Conservation (phyloP, 2,329 filamentous ascomycete species). For the Sordariomycetes sp. region DNA sequence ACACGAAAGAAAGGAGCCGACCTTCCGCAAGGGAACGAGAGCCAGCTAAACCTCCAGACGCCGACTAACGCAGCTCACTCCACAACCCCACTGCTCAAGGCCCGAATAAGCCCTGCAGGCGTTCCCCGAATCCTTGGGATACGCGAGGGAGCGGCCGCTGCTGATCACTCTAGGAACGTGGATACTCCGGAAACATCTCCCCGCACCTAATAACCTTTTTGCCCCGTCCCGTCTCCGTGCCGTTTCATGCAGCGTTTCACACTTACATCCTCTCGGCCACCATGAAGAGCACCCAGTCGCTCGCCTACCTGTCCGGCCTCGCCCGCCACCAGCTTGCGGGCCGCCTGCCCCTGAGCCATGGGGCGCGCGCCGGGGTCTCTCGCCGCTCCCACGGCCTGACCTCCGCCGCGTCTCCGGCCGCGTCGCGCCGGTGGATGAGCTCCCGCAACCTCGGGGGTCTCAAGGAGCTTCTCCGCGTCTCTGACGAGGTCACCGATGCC, state of each 20-base stretch:
- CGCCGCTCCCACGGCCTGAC: not conserved
- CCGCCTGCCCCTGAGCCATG: not conserved
- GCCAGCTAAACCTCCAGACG: not conserved
- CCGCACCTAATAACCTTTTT: not conserved
- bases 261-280: not conserved
- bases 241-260: not conserved
- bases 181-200: not conserved
- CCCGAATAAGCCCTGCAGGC: not conserved
- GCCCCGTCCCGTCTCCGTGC: not conserved
- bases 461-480: constrained; percentile 48
- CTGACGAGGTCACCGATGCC: constrained; percentile 72
- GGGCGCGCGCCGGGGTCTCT: not conserved
- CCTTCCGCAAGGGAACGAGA: too few species aligned
- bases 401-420: not conserved
- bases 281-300: not conserved
- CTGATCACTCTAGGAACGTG: not conserved
- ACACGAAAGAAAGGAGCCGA: too few species aligned
- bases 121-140: not conserved
- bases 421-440: constrained; percentile 1
- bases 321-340: not conserved
- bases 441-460: constrained; percentile 15
- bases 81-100: not conserved
- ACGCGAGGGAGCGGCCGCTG: not conserved
- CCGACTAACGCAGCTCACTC: not conserved
- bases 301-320: not conserved